Conservation (phyloP, 1,284 basidiomycete species). For the Trametes polyzona region DNA sequence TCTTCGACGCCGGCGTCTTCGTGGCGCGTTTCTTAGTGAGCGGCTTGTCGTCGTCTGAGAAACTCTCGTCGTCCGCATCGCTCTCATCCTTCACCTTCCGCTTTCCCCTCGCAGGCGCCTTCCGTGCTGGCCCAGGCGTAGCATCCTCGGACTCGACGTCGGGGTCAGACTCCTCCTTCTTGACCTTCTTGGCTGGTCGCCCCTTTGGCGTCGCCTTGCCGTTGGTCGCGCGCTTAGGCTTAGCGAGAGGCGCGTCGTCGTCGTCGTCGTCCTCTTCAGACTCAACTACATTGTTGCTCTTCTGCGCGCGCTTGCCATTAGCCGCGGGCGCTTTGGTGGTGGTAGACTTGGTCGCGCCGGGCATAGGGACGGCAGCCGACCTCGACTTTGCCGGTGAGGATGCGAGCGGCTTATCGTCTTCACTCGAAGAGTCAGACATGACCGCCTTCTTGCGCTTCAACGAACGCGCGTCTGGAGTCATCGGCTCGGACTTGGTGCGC, state of each 20-base stretch:
- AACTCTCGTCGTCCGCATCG: slow-evolving; percentile 45
- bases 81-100: slow-evolving; percentile 59
- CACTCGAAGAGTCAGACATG: slow-evolving; percentile 59
- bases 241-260: slow-evolving; percentile 34
- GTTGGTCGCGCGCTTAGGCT: slow-evolving; percentile 33
- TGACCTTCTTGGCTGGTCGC: slow-evolving; percentile 61
- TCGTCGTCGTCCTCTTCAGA: slow-evolving; percentile 41
- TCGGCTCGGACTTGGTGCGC: slow-evolving; percentile 50
- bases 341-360: slow-evolving; percentile 45
- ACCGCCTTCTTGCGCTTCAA: slow-evolving; percentile 63
- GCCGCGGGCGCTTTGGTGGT: slow-evolving; percentile 32
- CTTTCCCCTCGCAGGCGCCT: slow-evolving; percentile 52
- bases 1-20: slow-evolving; percentile 43
- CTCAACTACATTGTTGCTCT: slow-evolving; percentile 35
- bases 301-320: slow-evolving; percentile 42
- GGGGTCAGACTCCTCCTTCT: slow-evolving; percentile 52
- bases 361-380: slow-evolving; percentile 46
- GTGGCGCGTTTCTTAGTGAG: slow-evolving; percentile 41
- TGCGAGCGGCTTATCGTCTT: slow-evolving; percentile 74
- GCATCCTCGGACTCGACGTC: slow-evolving; percentile 49
- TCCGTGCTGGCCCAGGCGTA: slow-evolving; percentile 42
- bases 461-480: slow-evolving; percentile 46
- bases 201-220: slow-evolving; percentile 27
- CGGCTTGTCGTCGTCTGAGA: slow-evolving; percentile 49
- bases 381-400: slow-evolving; percentile 65